Evolutionary conservation across 2,329 filamentous ascomycete species (phyloP), one percentile per base, ranked within the genome.

Genomic region (Pyrenochaeta sp.): DNA sequence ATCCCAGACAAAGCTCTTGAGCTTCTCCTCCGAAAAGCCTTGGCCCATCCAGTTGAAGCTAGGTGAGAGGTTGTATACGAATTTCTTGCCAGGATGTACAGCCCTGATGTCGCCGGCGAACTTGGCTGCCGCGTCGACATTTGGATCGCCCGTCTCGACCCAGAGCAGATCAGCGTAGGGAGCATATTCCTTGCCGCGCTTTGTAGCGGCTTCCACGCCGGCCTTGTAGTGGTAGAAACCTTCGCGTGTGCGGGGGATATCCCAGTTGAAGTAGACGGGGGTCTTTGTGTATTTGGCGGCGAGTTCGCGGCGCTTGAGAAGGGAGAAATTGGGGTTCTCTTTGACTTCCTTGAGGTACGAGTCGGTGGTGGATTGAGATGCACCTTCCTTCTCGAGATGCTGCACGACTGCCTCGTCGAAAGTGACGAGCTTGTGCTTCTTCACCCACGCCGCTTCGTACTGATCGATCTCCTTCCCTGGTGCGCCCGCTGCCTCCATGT

Each of bases 31-130:
- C 2, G 86, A 90, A 80, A 98, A 99, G 30, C 94, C 95, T 75
- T 98, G 93, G 10, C 88, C 88, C 88, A 96, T 95, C 95, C 95
- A 99, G 84, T 99, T 98, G 85, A 99, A 99, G 8, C 92, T 96
- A 0, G 95, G 95, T 4, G 90, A 93, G 1, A 99, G 86, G 81
- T 99, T 99, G 82, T 99, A 99, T 0, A 98, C 94, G 25, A 99
- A 86, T 36, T 91, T 91, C 85, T 98, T 98, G 59, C 87, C 88
- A 0, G 93, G 92, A 69, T 87, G 83, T 3, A 80, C 82, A 0
- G 82, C 79, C 53, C 91, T 88, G 59, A 99, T 95, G 45, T 92
- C 86, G 10, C 86, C 85, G 12, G 91, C 91, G 50, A 99, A 92
- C 50, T 85, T 83, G 3, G 85, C 82, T 0, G 92, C 92, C 34